Evolutionary conservation across 2,329 filamentous ascomycete species (phyloP).

Genomic region (Fusarium buharicum): DNA sequence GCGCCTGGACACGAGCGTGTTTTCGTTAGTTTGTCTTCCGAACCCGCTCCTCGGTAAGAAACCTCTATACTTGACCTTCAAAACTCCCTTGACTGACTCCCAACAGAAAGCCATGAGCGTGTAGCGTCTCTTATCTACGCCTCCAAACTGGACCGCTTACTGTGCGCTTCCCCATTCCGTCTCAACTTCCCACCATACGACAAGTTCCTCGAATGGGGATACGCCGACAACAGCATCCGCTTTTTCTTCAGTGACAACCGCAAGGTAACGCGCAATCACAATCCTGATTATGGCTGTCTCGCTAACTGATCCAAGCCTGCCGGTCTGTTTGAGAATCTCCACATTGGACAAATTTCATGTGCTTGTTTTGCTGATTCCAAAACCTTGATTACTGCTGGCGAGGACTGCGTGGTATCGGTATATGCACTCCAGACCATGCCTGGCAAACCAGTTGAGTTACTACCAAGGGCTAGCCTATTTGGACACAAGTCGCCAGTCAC

Average conservation of each 20-base stretch:
- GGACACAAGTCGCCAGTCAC: slow-evolving; percentile 88
- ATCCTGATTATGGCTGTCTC: slow-evolving; percentile 5
- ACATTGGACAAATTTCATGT: slow-evolving; percentile 87
- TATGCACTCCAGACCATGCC: slow-evolving; percentile 75
- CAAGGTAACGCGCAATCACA: slow-evolving; percentile 61
- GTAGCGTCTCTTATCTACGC: slow-evolving; percentile 84
- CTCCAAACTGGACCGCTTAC: slow-evolving; percentile 80
- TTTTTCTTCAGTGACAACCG: slow-evolving; percentile 89
- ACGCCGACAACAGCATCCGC: slow-evolving; percentile 89
- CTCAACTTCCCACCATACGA: slow-evolving; percentile 92
- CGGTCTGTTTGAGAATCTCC: slow-evolving; percentile 92
- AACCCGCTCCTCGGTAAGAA: slow-evolving; percentile 75
- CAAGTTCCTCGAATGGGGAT: slow-evolving; percentile 95
- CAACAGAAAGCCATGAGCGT: slow-evolving; percentile 74
- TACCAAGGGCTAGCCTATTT: slow-evolving; percentile 83
- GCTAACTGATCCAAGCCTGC: slow-evolving; percentile 63
- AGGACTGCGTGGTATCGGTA: slow-evolving; percentile 90
- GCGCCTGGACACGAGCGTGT: slow-evolving; percentile 80
- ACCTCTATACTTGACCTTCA: neutral
- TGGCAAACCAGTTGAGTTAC: slow-evolving; percentile 79
- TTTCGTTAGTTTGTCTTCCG: slow-evolving; percentile 79
- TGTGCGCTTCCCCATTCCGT: slow-evolving; percentile 85
- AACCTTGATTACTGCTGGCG: slow-evolving; percentile 89
- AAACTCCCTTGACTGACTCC: neutral
- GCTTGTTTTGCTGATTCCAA: slow-evolving; percentile 88